These are phyloP conservation scores for Leptosphaerulina australis DNA, from an alignment of 2,329 filamentous ascomycete genomes.

Conservation along the genomic window DNA sequence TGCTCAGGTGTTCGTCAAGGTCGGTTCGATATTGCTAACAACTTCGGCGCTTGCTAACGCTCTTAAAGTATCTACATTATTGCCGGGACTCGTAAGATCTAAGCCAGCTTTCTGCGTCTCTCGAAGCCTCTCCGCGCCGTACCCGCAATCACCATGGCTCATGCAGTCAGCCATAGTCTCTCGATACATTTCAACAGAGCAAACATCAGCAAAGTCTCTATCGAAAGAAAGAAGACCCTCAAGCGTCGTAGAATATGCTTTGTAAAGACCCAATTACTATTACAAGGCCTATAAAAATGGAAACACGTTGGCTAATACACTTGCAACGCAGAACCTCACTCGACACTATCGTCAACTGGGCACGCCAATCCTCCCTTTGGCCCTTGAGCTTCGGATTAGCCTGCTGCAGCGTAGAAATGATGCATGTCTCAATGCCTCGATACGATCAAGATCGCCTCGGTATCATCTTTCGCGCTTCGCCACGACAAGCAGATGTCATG, in stretches of 20 bases:
- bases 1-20: background rate
- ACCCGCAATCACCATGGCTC: background rate
- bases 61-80: too few relatives aligned
- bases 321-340: background rate
- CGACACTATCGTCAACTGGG: constrained; percentile 73
- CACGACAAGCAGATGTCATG: constrained; percentile 88
- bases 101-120: background rate
- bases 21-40: background rate
- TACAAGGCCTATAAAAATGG: background rate
- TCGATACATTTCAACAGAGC: background rate
- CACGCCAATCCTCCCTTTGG: constrained; percentile 81
- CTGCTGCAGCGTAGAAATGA: constrained; percentile 91
- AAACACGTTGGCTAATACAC: background rate
- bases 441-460: constrained; percentile 88
- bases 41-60: background rate
- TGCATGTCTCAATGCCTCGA: constrained; percentile 83
- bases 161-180: background rate
- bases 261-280: background rate
- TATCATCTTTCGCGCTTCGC: constrained; percentile 87
- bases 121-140: too few relatives aligned
- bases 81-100: too few relatives aligned
- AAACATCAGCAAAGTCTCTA: background rate
- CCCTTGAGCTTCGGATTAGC: constrained; percentile 87
- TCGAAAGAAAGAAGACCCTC: background rate
- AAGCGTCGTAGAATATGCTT: constrained; percentile 5